phyloP scores from a whole-genome alignment of 495 filamentous ascomycete species.

The Aspergillus asperescens region DNA sequence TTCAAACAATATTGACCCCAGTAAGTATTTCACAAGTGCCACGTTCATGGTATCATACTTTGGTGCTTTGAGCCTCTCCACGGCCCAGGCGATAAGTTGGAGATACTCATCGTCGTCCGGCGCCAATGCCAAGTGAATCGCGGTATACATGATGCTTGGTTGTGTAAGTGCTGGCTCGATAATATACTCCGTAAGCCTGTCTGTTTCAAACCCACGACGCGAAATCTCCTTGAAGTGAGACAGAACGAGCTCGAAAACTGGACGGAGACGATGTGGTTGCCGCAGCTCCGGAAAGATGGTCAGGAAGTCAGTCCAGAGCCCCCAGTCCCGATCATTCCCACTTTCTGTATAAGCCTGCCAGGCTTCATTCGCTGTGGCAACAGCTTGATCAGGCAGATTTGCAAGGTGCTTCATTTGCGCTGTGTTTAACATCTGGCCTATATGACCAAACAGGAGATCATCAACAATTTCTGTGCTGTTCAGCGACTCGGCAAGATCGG shows the following conservation, averaged over 20 bases:
- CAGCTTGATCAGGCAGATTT: not conserved
- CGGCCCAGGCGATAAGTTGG: not conserved
- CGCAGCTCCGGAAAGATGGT: not conserved
- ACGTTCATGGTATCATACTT: not conserved
- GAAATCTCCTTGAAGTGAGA: no score
- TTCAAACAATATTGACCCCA: slow-evolving; percentile 3
- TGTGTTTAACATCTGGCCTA: no score
- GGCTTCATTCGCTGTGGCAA: slow-evolving; percentile 1
- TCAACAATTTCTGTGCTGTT: not conserved
- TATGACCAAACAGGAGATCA: not conserved
- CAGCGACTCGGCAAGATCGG: not conserved
- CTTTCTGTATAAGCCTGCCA: not conserved
- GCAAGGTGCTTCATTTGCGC: slow-evolving; percentile 8
- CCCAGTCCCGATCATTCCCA: not conserved
- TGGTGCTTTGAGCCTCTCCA: not conserved
- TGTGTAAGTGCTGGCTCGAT: no score
- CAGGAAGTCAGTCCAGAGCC: no score
- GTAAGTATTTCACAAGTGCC: not conserved
- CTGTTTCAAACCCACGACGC: no score
- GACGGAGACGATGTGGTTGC: not conserved
- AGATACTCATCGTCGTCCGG: not conserved
- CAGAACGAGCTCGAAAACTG: no score
- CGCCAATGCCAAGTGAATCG: no score
- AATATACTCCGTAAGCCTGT: no score
- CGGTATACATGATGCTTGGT: no score